Evolutionary conservation across 768 basidiomycete genomes (phyloP), one percentile per base, ranked within the genome.

Genomic region (Phylloporus arenicola): DNA sequence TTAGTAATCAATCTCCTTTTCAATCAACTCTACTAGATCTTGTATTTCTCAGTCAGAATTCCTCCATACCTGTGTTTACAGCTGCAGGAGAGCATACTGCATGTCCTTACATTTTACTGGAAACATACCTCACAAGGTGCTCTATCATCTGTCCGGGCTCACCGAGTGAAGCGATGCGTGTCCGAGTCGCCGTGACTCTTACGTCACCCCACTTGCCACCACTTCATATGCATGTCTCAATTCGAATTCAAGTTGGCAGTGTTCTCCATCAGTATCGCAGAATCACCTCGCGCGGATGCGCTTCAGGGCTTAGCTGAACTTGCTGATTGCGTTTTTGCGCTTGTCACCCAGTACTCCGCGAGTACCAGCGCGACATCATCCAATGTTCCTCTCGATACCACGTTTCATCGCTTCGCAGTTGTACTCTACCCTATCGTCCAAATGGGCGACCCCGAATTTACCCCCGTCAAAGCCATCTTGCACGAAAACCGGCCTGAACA

Each of bases 241-340:
- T 37, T 14, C 17, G 35, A 37, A 19, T 37, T 17, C 1, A 19
- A 3, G 35, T 19, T 17, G 35, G 4, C 35, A n/a, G 4, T 3
- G 17, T 37, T 37, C 35, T 9, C 17, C 35, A 19, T 37, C 35
- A 19, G 17, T 19, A 22, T 39, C 19, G 10, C n/a, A 4, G 9
- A 19, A 17, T 19, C 8, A n/a, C 6, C 16, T 3, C 34, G n/a
- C 9, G n/a, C 8, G 19, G 19, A 20, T n/a, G 4, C 5, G 5
- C 55, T 63, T 37, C 55, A 20, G 3, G 39, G 30, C 43, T 46
- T 62, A n/a, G 43, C 52, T 1, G 56, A 61, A 17, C 62, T 62
- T 31, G 53, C 53, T 35, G 56, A 58, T 43, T 52, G 33, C 20
- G 62, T 53, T n/a, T 62, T 62, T 27, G n/a, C 34, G 1, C 59